Evolutionary conservation across 805 yeast species (phyloP).

Genomic region (Sungouiella thailandica): DNA sequence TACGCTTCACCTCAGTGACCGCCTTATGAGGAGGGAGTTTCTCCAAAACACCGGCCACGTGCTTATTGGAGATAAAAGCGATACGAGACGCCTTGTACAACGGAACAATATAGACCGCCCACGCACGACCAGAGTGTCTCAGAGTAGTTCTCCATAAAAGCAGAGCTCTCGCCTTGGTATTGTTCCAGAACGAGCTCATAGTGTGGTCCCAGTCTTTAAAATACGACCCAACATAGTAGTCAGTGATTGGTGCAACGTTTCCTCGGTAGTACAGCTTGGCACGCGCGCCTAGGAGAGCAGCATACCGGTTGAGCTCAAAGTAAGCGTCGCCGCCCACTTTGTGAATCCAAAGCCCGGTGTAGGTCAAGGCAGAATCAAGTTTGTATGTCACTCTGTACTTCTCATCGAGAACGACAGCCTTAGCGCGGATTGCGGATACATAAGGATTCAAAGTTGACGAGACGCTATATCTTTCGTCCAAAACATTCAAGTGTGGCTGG

Average conservation of each 20-base stretch:
- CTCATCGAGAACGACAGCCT: slow-evolving; percentile 5
- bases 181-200: slow-evolving; percentile 3
- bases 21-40: slow-evolving; percentile 1
- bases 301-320: background rate
- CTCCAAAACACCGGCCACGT: slow-evolving; percentile 1
- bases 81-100: background rate
- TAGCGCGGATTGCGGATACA: background rate
- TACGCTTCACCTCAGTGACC: slow-evolving; percentile 1
- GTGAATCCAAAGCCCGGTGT: background rate
- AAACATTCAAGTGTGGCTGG: slow-evolving; percentile 1
- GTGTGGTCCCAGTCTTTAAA: slow-evolving; percentile 6
- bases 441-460: slow-evolving; percentile 1
- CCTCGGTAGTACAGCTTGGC: slow-evolving; percentile 2
- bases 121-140: background rate
- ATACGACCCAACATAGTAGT: slow-evolving; percentile 8
- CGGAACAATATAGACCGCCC: slow-evolving; percentile 1
- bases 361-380: background rate
- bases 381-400: slow-evolving; percentile 4
- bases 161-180: background rate
- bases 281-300: slow-evolving; percentile 1
- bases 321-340: background rate
- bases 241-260: slow-evolving; percentile 8
- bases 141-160: background rate
- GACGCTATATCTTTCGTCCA: slow-evolving; percentile 3
- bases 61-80: background rate